Conservation (phyloP, 1,284 basidiomycete species). For the Blastosporella zonata region DNA sequence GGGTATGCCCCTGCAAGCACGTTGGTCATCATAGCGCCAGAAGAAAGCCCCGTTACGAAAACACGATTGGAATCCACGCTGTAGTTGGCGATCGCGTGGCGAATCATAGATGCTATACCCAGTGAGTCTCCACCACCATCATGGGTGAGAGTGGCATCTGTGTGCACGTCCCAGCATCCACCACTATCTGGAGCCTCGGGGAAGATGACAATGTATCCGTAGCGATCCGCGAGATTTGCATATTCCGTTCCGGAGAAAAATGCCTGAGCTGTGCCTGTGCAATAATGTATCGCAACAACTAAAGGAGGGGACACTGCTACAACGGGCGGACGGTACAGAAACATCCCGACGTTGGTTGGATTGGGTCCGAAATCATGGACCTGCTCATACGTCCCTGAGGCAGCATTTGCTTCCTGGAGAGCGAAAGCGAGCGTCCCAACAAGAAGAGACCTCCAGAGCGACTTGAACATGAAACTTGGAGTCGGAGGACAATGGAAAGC, state of each 20-base stretch:
- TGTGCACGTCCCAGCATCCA: conserved; percentile 55
- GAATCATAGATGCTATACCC: conserved; percentile 45
- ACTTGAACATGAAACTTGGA: too few relatives aligned
- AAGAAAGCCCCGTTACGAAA: conserved; percentile 49
- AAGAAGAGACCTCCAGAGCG: background rate
- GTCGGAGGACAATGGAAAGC: too few relatives aligned
- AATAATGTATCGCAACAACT: conserved; percentile 52
- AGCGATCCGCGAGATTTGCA: conserved; percentile 42
- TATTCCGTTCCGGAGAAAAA: conserved; percentile 50
- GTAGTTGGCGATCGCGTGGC: conserved; percentile 47
- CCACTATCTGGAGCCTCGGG: conserved; percentile 44
- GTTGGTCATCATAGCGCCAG: conserved; percentile 63
- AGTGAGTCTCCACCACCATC: conserved; percentile 52
- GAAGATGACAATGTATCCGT: conserved; percentile 48
- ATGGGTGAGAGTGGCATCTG: conserved; percentile 48
- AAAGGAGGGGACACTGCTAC: conserved; percentile 41
- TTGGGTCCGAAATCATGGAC: conserved; percentile 41
- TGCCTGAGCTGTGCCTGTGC: conserved; percentile 47
- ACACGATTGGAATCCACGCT: conserved; percentile 43
- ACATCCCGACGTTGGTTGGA: conserved; percentile 49
- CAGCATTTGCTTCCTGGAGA: background rate
- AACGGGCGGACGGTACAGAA: conserved; percentile 43
- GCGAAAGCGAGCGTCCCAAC: background rate
- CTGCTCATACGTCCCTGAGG: background rate
- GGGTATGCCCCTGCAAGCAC: conserved; percentile 53